Evolutionary conservation across 169 alveolate species (phyloP).

Genomic region (Cyclospora cayetanensis): DNA sequence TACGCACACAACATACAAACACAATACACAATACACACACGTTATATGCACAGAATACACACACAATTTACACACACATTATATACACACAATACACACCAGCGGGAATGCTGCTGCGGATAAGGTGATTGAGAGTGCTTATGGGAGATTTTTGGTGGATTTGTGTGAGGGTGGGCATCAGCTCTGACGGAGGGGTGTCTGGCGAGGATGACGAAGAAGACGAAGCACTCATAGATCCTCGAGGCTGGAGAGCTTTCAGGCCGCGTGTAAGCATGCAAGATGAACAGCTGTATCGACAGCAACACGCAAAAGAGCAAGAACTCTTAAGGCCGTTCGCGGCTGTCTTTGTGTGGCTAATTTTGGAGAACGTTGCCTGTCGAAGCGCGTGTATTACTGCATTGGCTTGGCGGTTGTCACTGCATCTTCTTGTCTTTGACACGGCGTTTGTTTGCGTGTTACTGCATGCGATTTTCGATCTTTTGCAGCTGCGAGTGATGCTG

Average conservation of each 20-base stretch:
- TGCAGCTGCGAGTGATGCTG: background rate
- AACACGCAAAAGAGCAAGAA: background rate
- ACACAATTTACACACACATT: no score
- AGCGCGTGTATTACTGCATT: background rate
- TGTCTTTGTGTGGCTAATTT: no score
- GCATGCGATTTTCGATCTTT: background rate
- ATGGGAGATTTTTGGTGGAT: no score
- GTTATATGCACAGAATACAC: no score
- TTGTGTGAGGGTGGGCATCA: background rate
- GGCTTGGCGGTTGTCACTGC: background rate
- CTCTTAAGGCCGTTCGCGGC: no score
- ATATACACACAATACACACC: no score
- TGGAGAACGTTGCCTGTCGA: no score
- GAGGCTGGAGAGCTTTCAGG: constrained; percentile 8
- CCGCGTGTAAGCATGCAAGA: background rate
- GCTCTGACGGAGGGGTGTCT: background rate
- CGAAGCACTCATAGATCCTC: background rate
- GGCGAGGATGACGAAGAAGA: background rate
- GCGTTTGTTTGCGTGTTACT: background rate
- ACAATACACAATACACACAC: no score
- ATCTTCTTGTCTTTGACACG: background rate
- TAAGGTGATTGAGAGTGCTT: no score
- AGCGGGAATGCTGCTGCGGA: no score
- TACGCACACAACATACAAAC: no score
- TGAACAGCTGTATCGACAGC: constrained; percentile 5